Conservation (phyloP, 495 filamentous ascomycete genomes). For the Amphirosellinia nigrospora region DNA sequence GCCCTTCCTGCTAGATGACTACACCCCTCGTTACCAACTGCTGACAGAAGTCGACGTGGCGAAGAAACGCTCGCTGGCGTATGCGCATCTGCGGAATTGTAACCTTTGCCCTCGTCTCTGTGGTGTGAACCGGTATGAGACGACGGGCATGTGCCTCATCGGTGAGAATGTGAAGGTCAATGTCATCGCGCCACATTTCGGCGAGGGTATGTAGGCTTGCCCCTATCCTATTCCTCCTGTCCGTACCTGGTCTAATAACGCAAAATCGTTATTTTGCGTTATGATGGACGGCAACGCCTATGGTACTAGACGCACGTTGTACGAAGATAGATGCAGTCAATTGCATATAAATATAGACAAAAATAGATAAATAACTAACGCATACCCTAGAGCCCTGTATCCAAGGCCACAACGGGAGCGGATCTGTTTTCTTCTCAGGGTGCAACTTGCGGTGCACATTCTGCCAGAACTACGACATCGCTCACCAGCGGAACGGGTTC, state of each 20-base stretch:
- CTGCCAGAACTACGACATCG: constrained; percentile 83
- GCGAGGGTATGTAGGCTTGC: constrained; percentile 53
- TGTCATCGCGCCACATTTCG: constrained; percentile 77
- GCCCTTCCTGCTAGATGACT: constrained; percentile 75
- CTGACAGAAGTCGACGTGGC: constrained; percentile 64
- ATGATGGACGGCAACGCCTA: too few relatives aligned
- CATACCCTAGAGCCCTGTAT: constrained; percentile 67
- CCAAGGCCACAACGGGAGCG: constrained; percentile 75
- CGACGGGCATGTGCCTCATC: constrained; percentile 75
- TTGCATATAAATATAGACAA: too few relatives aligned
- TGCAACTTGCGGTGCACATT: constrained; percentile 82
- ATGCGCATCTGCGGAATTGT: constrained; percentile 72
- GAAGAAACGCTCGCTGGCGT: constrained; percentile 69
- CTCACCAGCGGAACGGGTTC: constrained; percentile 73
- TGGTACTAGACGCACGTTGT: too few relatives aligned
- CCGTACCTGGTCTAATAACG: too few relatives aligned
- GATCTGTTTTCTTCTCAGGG: constrained; percentile 71
- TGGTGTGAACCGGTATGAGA: constrained; percentile 74
- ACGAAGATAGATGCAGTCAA: too few relatives aligned
- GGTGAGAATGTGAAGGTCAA: constrained; percentile 75
- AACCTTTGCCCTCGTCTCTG: constrained; percentile 79
- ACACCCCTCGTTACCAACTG: constrained; percentile 69
- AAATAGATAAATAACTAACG: constrained; percentile 3
- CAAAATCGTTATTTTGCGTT: too few relatives aligned
- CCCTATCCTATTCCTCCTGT: background rate